phyloP scores from a whole-genome alignment of 371 early-diverging fungal species.

The Mycotypha africana region DNA sequence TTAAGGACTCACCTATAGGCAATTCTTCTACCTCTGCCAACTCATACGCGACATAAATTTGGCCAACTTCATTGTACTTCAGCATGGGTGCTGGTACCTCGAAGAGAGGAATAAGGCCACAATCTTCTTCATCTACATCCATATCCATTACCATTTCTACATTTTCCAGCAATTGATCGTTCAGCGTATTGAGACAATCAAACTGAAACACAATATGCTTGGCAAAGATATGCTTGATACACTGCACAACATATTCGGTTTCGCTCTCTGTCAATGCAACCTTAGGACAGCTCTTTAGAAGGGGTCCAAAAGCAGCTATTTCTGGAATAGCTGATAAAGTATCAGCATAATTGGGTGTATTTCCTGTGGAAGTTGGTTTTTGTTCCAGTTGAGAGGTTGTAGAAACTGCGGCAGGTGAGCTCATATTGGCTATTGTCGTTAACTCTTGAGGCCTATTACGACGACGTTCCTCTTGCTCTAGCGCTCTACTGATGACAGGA shows the following conservation, averaged over 20 bases:
- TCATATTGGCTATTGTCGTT: conserved; percentile 16
- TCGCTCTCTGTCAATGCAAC: conserved; percentile 90
- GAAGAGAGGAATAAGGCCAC: conserved; percentile 48
- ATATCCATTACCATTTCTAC: conserved; percentile 82
- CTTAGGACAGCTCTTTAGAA: conserved; percentile 79
- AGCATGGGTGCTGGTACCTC: conserved; percentile 68
- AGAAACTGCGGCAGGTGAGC: conserved; percentile 18
- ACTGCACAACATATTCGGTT: conserved; percentile 91
- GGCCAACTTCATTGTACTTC: conserved; percentile 71
- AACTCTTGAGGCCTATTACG: conserved; percentile 33
- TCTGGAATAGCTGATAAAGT: conserved; percentile 76
- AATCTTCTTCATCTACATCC: conserved; percentile 54
- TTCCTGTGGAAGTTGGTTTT: conserved; percentile 32
- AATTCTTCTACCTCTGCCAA: conserved; percentile 52
- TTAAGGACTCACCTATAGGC: conserved; percentile 49
- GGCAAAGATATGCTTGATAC: conserved; percentile 89
- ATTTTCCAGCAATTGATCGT: conserved; percentile 89
- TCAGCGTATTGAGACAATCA: conserved; percentile 89
- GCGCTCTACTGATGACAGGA: conserved; percentile 78
- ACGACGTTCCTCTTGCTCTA: conserved; percentile 66
- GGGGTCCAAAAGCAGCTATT: conserved; percentile 74
- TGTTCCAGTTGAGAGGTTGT: conserved; percentile 1
- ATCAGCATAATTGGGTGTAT: conserved; percentile 69
- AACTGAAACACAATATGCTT: conserved; percentile 95
- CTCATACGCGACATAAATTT: conserved; percentile 82